These are phyloP conservation scores for Flaveria linearis DNA, from an alignment of 129 eudicot genomes.

Conservation along the genomic window DNA sequence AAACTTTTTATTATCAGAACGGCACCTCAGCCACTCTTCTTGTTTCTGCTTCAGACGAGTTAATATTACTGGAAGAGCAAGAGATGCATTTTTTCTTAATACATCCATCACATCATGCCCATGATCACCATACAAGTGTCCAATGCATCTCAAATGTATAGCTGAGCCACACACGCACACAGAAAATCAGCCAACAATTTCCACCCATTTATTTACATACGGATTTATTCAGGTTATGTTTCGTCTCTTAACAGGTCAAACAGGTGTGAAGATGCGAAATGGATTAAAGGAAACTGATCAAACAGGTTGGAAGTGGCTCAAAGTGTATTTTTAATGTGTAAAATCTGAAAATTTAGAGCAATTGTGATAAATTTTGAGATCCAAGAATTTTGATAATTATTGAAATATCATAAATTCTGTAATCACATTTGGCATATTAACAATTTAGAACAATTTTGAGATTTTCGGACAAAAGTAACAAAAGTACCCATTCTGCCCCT, in stretches of 20 bases:
- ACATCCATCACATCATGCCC: slow-evolving; percentile 97
- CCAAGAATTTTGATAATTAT: slow-evolving; percentile 5
- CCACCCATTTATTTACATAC: not conserved
- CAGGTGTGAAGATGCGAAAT: not conserved
- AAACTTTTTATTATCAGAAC: slow-evolving; percentile 83
- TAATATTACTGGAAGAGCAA: slow-evolving; percentile 86
- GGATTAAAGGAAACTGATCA: not conserved
- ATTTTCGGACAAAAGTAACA: not conserved
- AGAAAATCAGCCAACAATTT: slow-evolving; percentile 35
- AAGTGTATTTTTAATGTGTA: not conserved
- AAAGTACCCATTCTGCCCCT: slow-evolving; percentile 15
- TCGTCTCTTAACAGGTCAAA: not conserved
- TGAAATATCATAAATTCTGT: not conserved
- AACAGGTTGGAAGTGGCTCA: not conserved
- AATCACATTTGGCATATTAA: slow-evolving; percentile 11
- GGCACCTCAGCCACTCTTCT: slow-evolving; percentile 98
- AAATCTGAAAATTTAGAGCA: not conserved
- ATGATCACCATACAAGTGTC: slow-evolving; percentile 95
- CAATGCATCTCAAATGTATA: slow-evolving; percentile 84
- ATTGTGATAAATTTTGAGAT: not conserved
- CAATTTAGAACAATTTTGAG: not conserved
- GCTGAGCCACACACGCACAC: slow-evolving; percentile 45
- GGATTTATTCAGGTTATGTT: slow-evolving; percentile 5
- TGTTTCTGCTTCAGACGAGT: slow-evolving; percentile 97
- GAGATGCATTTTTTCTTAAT: slow-evolving; percentile 78